Evolutionary conservation across 805 yeast genomes (phyloP), one percentile per base, ranked within the genome.

Genomic region (Kuraishia borneana): DNA sequence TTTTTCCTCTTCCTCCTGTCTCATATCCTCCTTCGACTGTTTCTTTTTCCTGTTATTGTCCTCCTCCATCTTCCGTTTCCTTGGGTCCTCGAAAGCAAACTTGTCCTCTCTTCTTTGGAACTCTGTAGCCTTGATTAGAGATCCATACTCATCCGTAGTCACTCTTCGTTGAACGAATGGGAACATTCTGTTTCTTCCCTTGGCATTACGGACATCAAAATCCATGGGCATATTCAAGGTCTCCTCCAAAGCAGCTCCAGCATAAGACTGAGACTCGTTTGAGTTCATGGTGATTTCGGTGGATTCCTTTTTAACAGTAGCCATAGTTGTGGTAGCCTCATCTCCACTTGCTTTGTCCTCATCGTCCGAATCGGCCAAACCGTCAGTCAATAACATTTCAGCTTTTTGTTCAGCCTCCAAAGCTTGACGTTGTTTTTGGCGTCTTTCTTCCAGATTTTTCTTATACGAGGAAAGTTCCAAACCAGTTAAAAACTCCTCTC

Each of bases 91-190:
- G 19, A 35, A 46, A 26, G 27, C 19, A 33, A 58, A 61, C 36
- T 53, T 59, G 35, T 66, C 71, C 33, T 72, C 77, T 22, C 65
- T 73, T 37, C 68, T 59, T 21, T 63, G 68, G 46, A 77, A 81
- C 44, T 78, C 80, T 26, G 73, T 70, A 29, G 68, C 68, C 40
- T 79, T 76, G 16, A 88, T 76, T 2, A 77, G 57, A 36, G 74
- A 78, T 21, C 99, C 99, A 53, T 89, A 92, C 43, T 89, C 96
- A 50, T 92, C 97, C 31, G 67, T 60, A 42, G 81, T 73, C 18
- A 69, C 60, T 44, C 73, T 71, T 21, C 64, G 68, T 1, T 70
- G 68, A 26, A 72, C 59, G 44, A 62, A 81, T 9, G 95, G 97
- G 48, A 89, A 92, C 83, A 82, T 79, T 30, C 66, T 71, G 53